Conservation (phyloP, 345 rosid species). For the Lumnitzera littorea region DNA sequence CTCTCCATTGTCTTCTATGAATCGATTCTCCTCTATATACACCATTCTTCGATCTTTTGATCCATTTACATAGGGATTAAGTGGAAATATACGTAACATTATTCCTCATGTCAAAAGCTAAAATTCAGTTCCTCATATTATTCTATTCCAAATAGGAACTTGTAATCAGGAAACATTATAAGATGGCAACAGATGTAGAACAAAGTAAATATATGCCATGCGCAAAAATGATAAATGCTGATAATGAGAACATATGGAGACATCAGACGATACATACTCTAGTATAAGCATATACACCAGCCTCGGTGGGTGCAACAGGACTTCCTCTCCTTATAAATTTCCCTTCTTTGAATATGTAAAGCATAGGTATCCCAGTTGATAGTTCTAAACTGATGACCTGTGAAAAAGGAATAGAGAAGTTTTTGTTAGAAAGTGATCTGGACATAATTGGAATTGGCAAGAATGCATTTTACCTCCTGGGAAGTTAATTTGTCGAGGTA, state of each 20-base stretch:
- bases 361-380: constrained; percentile 93
- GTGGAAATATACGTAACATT: no score
- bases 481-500: constrained; percentile 93
- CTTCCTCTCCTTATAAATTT: constrained; percentile 87
- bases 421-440: neutral
- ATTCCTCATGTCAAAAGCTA: no score
- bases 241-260: no score
- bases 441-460: neutral
- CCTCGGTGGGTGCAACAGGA: constrained; percentile 81
- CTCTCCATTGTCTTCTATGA: no score
- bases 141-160: no score
- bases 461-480: constrained; percentile 57
- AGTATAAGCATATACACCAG: constrained; percentile 94
- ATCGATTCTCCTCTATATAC: no score
- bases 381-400: constrained; percentile 81
- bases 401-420: neutral
- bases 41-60: no score
- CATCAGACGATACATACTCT: constrained; percentile 35
- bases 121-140: no score
- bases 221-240: no score
- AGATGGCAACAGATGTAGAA: neutral
- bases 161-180: neutral
- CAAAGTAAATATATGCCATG: neutral
- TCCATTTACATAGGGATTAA: no score
- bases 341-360: constrained; percentile 84